These are phyloP conservation scores for Chaetomidium leptoderma DNA, from an alignment of 495 filamentous ascomycete genomes.

Conservation along the genomic window DNA sequence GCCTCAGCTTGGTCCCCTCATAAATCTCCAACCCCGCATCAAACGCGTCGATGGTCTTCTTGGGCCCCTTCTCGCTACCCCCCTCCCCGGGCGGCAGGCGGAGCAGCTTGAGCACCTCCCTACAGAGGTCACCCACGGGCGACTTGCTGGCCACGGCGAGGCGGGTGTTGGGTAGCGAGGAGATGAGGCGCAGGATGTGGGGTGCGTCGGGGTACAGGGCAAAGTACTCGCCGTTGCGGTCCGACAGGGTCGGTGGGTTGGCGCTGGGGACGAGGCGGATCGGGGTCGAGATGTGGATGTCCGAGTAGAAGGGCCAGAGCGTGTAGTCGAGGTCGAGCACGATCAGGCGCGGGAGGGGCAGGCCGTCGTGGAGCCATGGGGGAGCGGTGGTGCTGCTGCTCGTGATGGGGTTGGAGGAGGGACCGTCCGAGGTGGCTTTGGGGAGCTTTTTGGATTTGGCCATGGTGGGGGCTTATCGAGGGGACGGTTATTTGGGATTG, in stretches of 20 bases:
- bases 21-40: conserved; percentile 83
- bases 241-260: conserved; percentile 47
- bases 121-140: conserved; percentile 69
- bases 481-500: conserved; percentile 50
- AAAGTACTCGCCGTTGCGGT: conserved; percentile 70
- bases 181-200: conserved; percentile 60
- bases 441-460: conserved; percentile 18
- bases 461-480: conserved; percentile 5
- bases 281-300: conserved; percentile 83
- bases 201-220: conserved; percentile 79
- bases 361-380: conserved; percentile 60
- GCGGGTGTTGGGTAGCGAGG: conserved; percentile 45
- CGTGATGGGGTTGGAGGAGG: background rate
- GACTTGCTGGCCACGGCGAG: conserved; percentile 83
- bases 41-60: conserved; percentile 67
- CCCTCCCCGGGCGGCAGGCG: conserved; percentile 43
- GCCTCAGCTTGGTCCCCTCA: conserved; percentile 77
- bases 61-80: conserved; percentile 37
- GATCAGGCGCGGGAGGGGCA: conserved; percentile 77
- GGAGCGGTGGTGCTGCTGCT: conserved; percentile 17
- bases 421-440: conserved; percentile 2
- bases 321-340: conserved; percentile 97
- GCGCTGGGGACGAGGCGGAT: conserved; percentile 57
- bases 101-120: conserved; percentile 73
- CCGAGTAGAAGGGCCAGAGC: conserved; percentile 95